These are phyloP conservation scores for Paecilomyces fulvus DNA, from an alignment of 2,329 filamentous ascomycete genomes.

Conservation along the genomic window DNA sequence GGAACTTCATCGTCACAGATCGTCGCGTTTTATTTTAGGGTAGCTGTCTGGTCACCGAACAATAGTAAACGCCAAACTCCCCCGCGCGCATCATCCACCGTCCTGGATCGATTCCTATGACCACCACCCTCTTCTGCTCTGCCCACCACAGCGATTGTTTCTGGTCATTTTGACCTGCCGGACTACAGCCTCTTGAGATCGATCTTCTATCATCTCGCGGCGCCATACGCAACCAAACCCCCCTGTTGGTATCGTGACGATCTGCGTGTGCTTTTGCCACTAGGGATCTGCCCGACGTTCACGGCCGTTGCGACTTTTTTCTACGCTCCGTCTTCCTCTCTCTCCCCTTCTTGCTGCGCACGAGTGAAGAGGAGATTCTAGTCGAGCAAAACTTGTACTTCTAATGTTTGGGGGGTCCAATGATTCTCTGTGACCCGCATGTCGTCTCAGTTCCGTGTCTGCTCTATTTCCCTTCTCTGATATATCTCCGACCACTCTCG, in stretches of 20 bases:
- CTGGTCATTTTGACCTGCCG: neutral
- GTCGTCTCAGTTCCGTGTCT: conserved; percentile 8
- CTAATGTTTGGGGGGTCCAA: neutral
- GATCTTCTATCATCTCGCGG: neutral
- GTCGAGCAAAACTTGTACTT: neutral
- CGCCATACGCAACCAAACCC: neutral
- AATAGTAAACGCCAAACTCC: neutral
- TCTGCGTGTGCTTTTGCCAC: neutral
- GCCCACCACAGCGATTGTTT: neutral
- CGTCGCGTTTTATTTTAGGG: neutral
- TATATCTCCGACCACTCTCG: conserved; percentile 6
- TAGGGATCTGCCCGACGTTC: neutral
- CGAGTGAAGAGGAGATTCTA: neutral
- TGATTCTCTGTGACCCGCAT: conserved; percentile 4
- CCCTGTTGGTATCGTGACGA: neutral
- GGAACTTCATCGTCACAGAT: neutral
- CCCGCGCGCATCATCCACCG: neutral
- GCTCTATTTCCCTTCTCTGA: conserved; percentile 6
- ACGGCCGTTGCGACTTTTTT: neutral
- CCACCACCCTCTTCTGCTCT: neutral
- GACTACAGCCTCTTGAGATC: neutral
- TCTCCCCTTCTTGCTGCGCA: neutral
- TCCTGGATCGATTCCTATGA: neutral
- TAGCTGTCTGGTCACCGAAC: neutral
- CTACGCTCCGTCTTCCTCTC: neutral